Evolutionary conservation across 176 grass and related monocot species (phyloP), one percentile per base, ranked within the genome.

Genomic region (Pontederia paniculata): DNA sequence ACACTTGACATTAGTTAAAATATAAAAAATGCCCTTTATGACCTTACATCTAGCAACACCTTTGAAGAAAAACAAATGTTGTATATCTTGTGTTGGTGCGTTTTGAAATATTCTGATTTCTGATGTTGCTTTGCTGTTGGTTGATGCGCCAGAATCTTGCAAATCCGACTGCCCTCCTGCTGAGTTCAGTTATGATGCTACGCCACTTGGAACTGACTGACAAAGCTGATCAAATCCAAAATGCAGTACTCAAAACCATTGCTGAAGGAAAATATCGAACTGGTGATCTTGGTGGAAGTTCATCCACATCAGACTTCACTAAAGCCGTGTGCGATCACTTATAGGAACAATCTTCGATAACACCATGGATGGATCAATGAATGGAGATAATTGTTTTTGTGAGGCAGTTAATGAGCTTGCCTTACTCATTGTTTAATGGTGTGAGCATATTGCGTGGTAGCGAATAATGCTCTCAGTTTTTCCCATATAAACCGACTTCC

Each of bases 111-210:
- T 1, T 52, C 48, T 58, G 37, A 57, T 43, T 1, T 52, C 48
- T 58, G 37, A 57, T 43, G 12, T 12, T 1, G 44, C 45, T 68
- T n/a, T 44, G 17, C 55, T 25, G 2, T 67, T 21, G 13, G 48
- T 65, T 48, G 17, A 64, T 83, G 25, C 25, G 23, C 77, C 5
- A 97, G 93, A 90, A 90, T 55, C 86, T 97, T 25, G 83, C 93
- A 63, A 97, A 97, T 67, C 86, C 93, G 4, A 97, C 93, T 45
- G 93, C 93, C 20, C 80, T 97, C 51, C 60, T 90, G 63, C 74
- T 97, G 20, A 97, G 91, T 81, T 67, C 86, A 72, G 91, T 97
- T 67, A 97, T 90, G 93, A 88, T 97, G 93, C 55, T 97, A 52
- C 83, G 86, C 41, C 93, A 97, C 60, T 54, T 97, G 74, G 72